Evolutionary conservation across 2,329 filamentous ascomycete species (phyloP).

Genomic region (Pyricularia sp.): DNA sequence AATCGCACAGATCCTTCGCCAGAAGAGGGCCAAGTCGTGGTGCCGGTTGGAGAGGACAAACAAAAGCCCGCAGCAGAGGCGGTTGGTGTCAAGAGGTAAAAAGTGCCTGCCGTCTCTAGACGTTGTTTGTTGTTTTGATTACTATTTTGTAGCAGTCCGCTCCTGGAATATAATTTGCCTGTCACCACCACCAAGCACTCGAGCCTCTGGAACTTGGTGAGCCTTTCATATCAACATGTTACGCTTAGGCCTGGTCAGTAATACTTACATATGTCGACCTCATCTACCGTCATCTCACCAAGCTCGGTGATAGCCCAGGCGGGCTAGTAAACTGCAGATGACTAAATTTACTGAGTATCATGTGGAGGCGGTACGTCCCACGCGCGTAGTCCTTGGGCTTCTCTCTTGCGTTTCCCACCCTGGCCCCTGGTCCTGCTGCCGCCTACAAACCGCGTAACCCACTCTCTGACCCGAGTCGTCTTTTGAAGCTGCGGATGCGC

Average conservation of each 20-base stretch:
- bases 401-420: neutral
- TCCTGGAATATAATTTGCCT: neutral
- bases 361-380: conserved; percentile 18
- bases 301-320: neutral
- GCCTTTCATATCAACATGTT: neutral
- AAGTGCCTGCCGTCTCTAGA: neutral
- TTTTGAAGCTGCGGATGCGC: conserved; percentile 48
- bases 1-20: neutral
- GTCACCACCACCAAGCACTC: neutral
- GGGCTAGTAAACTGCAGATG: neutral
- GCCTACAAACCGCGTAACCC: conserved; percentile 64
- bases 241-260: neutral
- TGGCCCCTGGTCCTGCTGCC: neutral
- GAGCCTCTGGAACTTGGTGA: neutral
- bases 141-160: neutral
- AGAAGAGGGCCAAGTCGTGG: neutral
- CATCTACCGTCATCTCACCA: neutral
- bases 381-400: neutral
- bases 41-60: neutral
- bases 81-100: neutral
- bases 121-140: neutral
- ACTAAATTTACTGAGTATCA: conserved; percentile 15
- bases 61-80: neutral
- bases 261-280: neutral
- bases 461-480: conserved; percentile 59